Percentiles rank a stretch among this genome's conserved stretches.
Evolutionary conservation across 495 filamentous ascomycete species (phyloP).

Genomic region (Staphylotrichum longicolle): DNA sequence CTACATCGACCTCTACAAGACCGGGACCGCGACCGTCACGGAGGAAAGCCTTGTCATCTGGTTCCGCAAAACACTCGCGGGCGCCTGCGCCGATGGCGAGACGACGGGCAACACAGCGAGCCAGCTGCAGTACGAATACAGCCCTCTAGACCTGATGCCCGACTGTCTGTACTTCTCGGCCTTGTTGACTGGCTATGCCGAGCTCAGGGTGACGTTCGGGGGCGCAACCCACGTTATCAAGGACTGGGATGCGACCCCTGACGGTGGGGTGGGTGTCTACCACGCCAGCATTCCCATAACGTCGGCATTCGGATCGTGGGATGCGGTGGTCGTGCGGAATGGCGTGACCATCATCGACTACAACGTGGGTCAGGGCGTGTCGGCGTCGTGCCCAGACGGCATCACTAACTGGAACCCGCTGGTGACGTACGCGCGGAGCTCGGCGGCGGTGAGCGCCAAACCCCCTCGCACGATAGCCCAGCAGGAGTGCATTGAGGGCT

Average conservation of each 20-base stretch:
- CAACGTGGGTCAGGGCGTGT: constrained; percentile 10
- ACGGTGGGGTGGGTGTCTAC: constrained; percentile 47
- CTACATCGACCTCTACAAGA: constrained; percentile 25
- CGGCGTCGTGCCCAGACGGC: background rate
- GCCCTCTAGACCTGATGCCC: constrained; percentile 21
- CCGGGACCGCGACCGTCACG: constrained; percentile 6
- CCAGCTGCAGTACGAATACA: constrained; percentile 15
- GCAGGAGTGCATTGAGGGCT: background rate
- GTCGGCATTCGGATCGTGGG: too few relatives aligned
- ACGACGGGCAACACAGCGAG: constrained; percentile 20
- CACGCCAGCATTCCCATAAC: too few relatives aligned
- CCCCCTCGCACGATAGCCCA: too few relatives aligned
- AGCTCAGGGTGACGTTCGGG: constrained; percentile 21
- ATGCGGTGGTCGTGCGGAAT: too few relatives aligned
- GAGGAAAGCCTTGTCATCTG: too few relatives aligned
- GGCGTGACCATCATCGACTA: constrained; percentile 47
- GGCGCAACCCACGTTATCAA: constrained; percentile 21
- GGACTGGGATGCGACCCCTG: constrained; percentile 32
- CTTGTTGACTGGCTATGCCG: too few relatives aligned
- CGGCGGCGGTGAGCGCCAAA: too few relatives aligned
- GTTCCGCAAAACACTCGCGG: too few relatives aligned
- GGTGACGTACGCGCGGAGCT: too few relatives aligned
- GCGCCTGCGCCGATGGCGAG: too few relatives aligned
- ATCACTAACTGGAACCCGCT: background rate
- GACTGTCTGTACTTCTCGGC: constrained; percentile 43